Conservation (phyloP, 805 yeast genomes). For the Candida alai region DNA sequence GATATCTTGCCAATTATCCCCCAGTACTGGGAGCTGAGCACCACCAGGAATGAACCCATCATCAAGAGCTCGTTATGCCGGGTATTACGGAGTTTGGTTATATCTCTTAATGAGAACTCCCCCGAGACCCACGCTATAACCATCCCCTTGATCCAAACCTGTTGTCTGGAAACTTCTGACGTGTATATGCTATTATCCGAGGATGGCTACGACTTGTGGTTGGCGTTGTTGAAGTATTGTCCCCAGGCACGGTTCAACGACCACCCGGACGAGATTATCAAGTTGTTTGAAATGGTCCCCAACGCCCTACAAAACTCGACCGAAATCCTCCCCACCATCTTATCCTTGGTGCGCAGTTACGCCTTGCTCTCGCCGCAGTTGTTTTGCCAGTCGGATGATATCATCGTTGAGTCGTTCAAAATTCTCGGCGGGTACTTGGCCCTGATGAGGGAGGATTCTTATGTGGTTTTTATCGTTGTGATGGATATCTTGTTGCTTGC, state of each 20-base stretch:
- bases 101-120: conserved; percentile 54
- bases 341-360: conserved; percentile 63
- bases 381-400: conserved; percentile 32
- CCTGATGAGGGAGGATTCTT: conserved; percentile 68
- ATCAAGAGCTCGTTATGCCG: conserved; percentile 42
- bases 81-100: conserved; percentile 52
- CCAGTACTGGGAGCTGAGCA: conserved; percentile 64
- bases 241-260: conserved; percentile 35
- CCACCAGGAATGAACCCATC: conserved; percentile 39
- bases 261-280: conserved; percentile 38
- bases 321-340: conserved; percentile 62
- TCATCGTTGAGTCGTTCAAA: conserved; percentile 41
- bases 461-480: conserved; percentile 50
- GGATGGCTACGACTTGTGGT: conserved; percentile 86
- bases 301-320: conserved; percentile 67
- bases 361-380: conserved; percentile 44
- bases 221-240: conserved; percentile 58
- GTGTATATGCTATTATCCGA: conserved; percentile 61
- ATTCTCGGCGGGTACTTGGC: conserved; percentile 51
- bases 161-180: conserved; percentile 46
- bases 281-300: conserved; percentile 48
- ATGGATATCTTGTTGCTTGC: conserved; percentile 48
- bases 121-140: conserved; percentile 48
- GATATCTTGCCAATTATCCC: conserved; percentile 61
- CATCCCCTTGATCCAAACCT: conserved; percentile 62